These are phyloP conservation scores for Agrocybe pediades DNA, from an alignment of 768 basidiomycete species.

Conservation along the genomic window DNA sequence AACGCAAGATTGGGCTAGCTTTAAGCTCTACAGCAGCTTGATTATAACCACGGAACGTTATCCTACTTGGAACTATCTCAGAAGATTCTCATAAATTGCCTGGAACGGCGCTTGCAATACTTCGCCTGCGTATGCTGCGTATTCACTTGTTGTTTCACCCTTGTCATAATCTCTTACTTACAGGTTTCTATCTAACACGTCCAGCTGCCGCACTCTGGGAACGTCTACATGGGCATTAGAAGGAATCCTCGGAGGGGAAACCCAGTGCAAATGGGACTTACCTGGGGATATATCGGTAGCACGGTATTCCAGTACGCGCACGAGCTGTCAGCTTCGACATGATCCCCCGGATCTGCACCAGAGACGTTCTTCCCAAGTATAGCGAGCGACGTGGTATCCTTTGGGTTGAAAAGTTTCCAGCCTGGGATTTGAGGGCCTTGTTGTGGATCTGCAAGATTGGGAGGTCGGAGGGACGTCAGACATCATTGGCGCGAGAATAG, in stretches of 20 bases:
- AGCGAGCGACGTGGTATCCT: constrained; percentile 26
- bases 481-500: too few species aligned
- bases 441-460: constrained; percentile 23
- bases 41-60: too few species aligned
- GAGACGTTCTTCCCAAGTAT: constrained; percentile 26
- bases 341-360: constrained; percentile 28
- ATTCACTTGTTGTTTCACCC: too few species aligned
- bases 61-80: too few species aligned
- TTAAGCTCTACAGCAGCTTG: too few species aligned
- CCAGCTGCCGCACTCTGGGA: constrained; percentile 29
- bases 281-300: constrained; percentile 31
- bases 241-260: neutral
- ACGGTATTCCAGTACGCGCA: constrained; percentile 33
- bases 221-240: constrained; percentile 14
- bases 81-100: too few species aligned
- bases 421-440: constrained; percentile 29
- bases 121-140: too few species aligned
- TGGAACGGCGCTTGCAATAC: too few species aligned
- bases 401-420: constrained; percentile 28
- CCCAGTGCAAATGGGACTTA: constrained; percentile 7
- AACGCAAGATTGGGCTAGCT: too few species aligned
- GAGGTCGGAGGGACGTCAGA: too few species aligned
- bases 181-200: too few species aligned
- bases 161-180: too few species aligned
- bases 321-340: constrained; percentile 24